Conservation (phyloP, 768 basidiomycete species). For the Serendipita indica region DNA sequence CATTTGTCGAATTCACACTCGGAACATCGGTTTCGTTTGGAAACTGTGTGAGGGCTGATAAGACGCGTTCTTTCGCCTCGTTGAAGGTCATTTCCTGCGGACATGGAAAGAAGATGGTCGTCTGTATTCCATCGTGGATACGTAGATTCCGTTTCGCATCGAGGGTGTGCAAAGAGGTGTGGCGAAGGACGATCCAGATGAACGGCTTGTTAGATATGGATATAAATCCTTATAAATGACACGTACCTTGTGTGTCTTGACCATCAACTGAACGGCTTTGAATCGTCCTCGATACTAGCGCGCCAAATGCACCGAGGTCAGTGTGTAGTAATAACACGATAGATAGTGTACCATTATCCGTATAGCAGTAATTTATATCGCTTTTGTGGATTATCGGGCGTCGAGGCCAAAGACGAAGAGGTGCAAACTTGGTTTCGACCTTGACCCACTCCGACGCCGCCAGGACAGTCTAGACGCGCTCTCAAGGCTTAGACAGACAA, state of each 20-base stretch:
- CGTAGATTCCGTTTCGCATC: neutral
- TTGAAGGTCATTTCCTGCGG: constrained; percentile 9
- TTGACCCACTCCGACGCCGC: neutral
- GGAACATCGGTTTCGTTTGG: constrained; percentile 4
- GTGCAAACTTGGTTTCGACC: neutral
- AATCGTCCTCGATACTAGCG: constrained; percentile 1
- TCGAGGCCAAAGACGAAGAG: too few species aligned
- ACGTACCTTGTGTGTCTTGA: constrained; percentile 6
- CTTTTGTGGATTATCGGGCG: too few species aligned
- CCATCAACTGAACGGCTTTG: neutral
- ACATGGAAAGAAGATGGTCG: constrained; percentile 4
- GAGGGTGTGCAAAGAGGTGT: neutral
- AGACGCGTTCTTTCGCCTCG: neutral
- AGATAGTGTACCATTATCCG: neutral
- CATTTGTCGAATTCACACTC: neutral
- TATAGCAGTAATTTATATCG: neutral
- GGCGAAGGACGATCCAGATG: neutral
- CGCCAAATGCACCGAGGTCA: neutral
- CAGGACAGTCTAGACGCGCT: neutral
- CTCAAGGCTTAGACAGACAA: neutral
- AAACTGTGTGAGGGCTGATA: constrained; percentile 1
- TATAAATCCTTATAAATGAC: neutral
- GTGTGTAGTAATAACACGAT: too few species aligned
- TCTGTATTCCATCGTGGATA: neutral
- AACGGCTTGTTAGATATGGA: neutral